Conservation (phyloP, 805 yeast species). For the Pichia membranifaciens region DNA sequence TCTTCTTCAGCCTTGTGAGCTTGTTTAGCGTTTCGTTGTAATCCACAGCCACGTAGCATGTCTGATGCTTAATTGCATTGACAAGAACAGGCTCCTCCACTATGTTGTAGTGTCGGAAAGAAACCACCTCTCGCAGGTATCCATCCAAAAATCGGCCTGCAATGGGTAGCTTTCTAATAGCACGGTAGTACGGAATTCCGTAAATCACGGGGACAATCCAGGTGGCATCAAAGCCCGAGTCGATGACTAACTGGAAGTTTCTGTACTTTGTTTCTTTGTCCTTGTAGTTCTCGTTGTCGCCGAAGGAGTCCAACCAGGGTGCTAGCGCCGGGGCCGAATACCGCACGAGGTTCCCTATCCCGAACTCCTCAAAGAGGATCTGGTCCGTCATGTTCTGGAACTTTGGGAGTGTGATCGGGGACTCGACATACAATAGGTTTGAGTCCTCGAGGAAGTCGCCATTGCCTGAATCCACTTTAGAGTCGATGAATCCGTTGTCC, state of each 20-base stretch:
- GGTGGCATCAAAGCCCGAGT: constrained; percentile 82
- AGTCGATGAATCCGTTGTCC: constrained; percentile 65
- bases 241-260: constrained; percentile 77
- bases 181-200: constrained; percentile 72
- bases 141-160: constrained; percentile 88
- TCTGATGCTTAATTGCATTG: constrained; percentile 76
- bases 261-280: constrained; percentile 12
- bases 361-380: constrained; percentile 90
- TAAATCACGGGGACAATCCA: constrained; percentile 81
- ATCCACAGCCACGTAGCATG: constrained; percentile 63
- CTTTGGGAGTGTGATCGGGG: constrained; percentile 76
- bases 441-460: constrained; percentile 42
- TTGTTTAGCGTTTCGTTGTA: constrained; percentile 33
- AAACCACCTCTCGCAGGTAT: constrained; percentile 71
- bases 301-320: constrained; percentile 47
- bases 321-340: constrained; percentile 55
- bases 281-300: constrained; percentile 4
- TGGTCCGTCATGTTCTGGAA: constrained; percentile 83
- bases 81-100: constrained; percentile 84
- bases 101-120: constrained; percentile 89
- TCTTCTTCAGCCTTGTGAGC: constrained; percentile 23
- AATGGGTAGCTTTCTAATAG: constrained; percentile 69
- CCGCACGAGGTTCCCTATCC: constrained; percentile 64
- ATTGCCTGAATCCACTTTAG: constrained; percentile 25
- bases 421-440: constrained; percentile 68